These are phyloP conservation scores for Grifola frondosa DNA, from an alignment of 1,284 basidiomycete genomes.

Conservation along the genomic window DNA sequence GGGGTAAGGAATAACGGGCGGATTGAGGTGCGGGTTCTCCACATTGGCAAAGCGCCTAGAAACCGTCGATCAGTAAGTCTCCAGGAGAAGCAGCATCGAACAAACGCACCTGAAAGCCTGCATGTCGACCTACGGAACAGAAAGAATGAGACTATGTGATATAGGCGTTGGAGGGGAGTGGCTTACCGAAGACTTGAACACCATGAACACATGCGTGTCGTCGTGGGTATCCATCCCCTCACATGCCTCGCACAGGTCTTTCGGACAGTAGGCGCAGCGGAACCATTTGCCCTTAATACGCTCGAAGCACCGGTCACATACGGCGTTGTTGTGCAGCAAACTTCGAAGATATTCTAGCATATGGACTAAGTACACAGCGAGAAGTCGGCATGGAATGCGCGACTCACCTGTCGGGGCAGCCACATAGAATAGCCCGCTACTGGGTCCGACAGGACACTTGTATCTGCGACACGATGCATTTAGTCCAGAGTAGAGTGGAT, in stretches of 20 bases:
- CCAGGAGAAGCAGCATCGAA: background rate
- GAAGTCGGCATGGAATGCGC: background rate
- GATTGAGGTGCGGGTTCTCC: conserved; percentile 50
- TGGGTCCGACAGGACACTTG: conserved; percentile 63
- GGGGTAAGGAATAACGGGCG: conserved; percentile 45
- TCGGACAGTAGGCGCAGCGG: conserved; percentile 82
- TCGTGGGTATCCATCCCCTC: conserved; percentile 80
- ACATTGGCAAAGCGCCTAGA: conserved; percentile 57
- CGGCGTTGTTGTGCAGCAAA: conserved; percentile 63
- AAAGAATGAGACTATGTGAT: background rate
- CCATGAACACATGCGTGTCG: conserved; percentile 77
- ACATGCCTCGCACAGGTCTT: conserved; percentile 79
- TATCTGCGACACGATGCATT: conserved; percentile 46
- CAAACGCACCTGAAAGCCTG: conserved; percentile 22
- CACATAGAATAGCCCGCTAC: conserved; percentile 38
- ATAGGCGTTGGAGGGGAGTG: conserved; percentile 3
- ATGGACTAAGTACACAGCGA: background rate
- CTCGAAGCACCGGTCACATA: conserved; percentile 77
- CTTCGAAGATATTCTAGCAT: conserved; percentile 64
- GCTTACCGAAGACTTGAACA: conserved; percentile 78
- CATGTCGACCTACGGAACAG: conserved; percentile 20
- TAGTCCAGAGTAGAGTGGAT: background rate
- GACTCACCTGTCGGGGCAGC: conserved; percentile 60
- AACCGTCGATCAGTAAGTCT: background rate
- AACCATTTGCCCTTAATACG: conserved; percentile 82